These are phyloP conservation scores for Penicillium olsonii DNA, from an alignment of 2,329 filamentous ascomycete genomes.

Conservation along the genomic window DNA sequence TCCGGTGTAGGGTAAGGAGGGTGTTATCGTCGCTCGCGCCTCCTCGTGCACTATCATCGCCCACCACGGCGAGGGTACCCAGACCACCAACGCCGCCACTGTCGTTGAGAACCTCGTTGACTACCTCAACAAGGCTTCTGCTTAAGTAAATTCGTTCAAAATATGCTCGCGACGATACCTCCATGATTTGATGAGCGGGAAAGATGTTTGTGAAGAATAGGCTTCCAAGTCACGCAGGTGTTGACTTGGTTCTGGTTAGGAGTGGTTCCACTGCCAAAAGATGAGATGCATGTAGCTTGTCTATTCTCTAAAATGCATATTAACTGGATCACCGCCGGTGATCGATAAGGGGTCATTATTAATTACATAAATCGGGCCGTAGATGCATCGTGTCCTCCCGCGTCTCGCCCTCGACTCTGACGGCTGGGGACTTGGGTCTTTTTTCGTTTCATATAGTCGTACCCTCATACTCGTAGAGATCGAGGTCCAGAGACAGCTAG, in stretches of 20 bases:
- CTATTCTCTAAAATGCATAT: constrained; percentile 21
- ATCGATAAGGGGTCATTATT: constrained; percentile 22
- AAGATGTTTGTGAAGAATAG: constrained; percentile 23
- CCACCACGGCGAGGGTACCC: constrained; percentile 74
- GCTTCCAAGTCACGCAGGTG: constrained; percentile 15
- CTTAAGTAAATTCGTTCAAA: constrained; percentile 59
- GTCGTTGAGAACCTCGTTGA: constrained; percentile 83
- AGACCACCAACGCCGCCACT: constrained; percentile 73
- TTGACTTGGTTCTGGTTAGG: constrained; percentile 3
- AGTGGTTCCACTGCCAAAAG: constrained; percentile 5
- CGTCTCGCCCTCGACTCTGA: not conserved
- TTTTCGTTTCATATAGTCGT: no score
- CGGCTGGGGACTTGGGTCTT: not conserved
- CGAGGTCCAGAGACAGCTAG: not conserved
- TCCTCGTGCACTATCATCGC: constrained; percentile 83
- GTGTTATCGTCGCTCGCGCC: constrained; percentile 82
- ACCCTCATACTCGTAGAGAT: no score
- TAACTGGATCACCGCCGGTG: constrained; percentile 6
- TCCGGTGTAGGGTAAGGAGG: constrained; percentile 67
- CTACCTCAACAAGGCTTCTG: constrained; percentile 76
- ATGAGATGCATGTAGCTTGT: constrained; percentile 10
- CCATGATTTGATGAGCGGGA: constrained; percentile 23
- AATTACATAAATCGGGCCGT: constrained; percentile 20
- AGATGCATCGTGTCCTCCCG: constrained; percentile 11
- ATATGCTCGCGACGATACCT: constrained; percentile 8